Evolutionary conservation across 2,329 filamentous ascomycete species (phyloP).

Genomic region (Diplodia intermedia): DNA sequence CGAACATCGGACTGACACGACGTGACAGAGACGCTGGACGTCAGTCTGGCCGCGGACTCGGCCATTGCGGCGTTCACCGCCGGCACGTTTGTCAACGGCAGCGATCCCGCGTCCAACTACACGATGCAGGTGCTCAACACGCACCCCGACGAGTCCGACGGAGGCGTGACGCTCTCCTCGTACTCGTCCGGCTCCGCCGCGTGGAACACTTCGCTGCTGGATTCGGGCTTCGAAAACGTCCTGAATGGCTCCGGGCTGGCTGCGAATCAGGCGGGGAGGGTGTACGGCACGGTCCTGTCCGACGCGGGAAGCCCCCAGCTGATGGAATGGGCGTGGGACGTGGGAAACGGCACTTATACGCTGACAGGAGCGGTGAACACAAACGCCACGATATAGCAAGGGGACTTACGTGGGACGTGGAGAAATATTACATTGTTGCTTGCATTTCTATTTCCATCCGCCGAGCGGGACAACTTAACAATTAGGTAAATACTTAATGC

Average conservation of each 20-base stretch:
- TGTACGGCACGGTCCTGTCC: neutral
- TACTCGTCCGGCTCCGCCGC: neutral
- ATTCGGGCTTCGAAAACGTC: neutral
- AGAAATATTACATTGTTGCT: neutral
- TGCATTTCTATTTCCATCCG: neutral
- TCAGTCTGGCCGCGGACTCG: neutral
- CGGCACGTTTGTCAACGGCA: neutral
- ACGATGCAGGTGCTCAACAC: neutral
- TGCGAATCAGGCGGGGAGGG: conserved; percentile 1
- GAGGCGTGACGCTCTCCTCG: neutral
- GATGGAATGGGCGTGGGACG: neutral
- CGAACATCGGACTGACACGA: too few species aligned
- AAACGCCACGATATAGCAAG: neutral
- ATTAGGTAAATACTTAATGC: neutral
- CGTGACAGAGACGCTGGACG: neutral
- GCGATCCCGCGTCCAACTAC: neutral
- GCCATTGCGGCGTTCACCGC: neutral
- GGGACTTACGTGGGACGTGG: too few species aligned
- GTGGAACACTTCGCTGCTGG: neutral
- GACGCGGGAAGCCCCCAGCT: neutral
- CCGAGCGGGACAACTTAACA: neutral
- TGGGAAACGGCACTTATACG: neutral
- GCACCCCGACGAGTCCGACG: neutral
- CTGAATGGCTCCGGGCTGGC: neutral
- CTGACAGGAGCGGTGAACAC: neutral